Evolutionary conservation across 2,329 filamentous ascomycete genomes (phyloP), one percentile per base, ranked within the genome.

Genomic region (Penicillium sp.): DNA sequence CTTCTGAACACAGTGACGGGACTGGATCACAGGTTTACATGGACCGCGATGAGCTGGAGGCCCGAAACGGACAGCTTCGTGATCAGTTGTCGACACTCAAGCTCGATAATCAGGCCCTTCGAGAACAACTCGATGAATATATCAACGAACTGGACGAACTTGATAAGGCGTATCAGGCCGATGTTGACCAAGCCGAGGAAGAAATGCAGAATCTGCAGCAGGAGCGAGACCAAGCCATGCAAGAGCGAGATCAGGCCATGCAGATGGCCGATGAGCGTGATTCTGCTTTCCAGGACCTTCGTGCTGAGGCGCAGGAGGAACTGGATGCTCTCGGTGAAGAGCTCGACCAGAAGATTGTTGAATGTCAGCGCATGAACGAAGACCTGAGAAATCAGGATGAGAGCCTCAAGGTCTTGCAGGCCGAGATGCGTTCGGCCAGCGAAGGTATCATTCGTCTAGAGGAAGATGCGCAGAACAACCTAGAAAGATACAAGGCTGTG

Each of bases 381-480:
- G 87, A 93, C 32, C 72, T 95, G 11, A 80, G 81, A 51, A 85
- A 87, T 53, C 81, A 85, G 42, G 83, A 83, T 10, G 90, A 97
- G 62, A 94, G 93, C 64, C 91, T 96, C 67, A 83, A 85, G 54
- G 87, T 88, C n/a, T 73, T 98, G 43, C 91, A 97, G 63, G 83
- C 86, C 49, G 93, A 97, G 74, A 93, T 98, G 84, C 86, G 90
- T 53, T 85, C 85, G 58, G 85, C 96, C 69, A 94, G 87, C 60
- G 89, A 95, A 58, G 86, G 86, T 18, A 78, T 97, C 5, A 79
- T 96, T 26, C 79, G 87, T 36, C 77, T 98, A 0, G 93, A 97
- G 65, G 90, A 97, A 65, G 89, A 95, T 57, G 86, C 91, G 44
- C 83, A 87, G 54, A 82, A 80, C 59, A 93, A 90, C 67, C 69